phyloP scores from a whole-genome alignment of 1,139 yeast genomes.

The Taphrina confusa region DNA sequence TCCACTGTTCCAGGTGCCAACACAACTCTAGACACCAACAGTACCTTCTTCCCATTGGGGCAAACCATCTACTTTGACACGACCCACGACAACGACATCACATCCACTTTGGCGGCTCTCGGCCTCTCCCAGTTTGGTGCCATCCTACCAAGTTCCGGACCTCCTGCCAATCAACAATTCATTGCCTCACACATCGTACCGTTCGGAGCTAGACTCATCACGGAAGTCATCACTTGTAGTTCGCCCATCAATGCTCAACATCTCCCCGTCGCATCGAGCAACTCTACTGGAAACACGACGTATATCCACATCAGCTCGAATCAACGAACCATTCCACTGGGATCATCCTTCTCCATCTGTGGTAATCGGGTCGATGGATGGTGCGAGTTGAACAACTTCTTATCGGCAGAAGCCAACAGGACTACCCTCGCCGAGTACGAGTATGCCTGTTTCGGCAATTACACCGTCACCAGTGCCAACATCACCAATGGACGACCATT shows the following conservation, averaged over 20 bases:
- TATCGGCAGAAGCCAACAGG: conserved; percentile 6
- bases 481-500: conserved; percentile 3
- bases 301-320: conserved; percentile 9
- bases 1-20: conserved; percentile 2
- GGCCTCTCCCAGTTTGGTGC: conserved; percentile 45
- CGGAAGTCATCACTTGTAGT: conserved; percentile 12
- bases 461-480: conserved; percentile 6
- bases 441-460: conserved; percentile 8
- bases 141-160: neutral
- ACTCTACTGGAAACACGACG: conserved; percentile 2
- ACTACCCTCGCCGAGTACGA: conserved; percentile 7
- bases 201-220: conserved; percentile 7
- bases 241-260: conserved; percentile 12
- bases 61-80: conserved; percentile 48
- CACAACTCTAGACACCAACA: conserved; percentile 13
- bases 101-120: conserved; percentile 52
- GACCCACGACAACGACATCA: conserved; percentile 59
- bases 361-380: conserved; percentile 18
- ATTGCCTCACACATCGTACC: conserved; percentile 5
- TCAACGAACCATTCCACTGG: conserved; percentile 11
- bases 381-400: conserved; percentile 20
- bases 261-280: neutral
- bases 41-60: conserved; percentile 3
- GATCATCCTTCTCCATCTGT: conserved; percentile 5
- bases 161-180: conserved; percentile 15